These are phyloP conservation scores for Xanthoceras sorbifolium DNA, from an alignment of 345 rosid species.

Conservation along the genomic window DNA sequence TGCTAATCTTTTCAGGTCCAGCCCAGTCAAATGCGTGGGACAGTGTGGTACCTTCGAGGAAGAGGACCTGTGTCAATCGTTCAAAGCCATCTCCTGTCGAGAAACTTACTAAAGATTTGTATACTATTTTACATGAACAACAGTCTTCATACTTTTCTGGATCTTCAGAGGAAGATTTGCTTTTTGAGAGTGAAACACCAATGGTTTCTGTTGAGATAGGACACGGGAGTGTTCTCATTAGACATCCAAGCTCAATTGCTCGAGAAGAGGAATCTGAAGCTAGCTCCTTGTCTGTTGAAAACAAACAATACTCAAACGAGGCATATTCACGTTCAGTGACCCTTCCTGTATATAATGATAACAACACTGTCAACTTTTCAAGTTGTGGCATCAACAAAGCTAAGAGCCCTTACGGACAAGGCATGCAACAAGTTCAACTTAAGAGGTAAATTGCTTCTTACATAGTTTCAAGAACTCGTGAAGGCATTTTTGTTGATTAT, in stretches of 20 bases:
- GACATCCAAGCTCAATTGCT: conserved; percentile 74
- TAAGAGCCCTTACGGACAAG: conserved; percentile 44
- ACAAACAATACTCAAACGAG: conserved; percentile 56
- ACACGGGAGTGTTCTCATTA: conserved; percentile 90
- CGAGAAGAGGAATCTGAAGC: conserved; percentile 99
- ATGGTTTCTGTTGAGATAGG: conserved; percentile 98
- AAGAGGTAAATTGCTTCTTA: conserved; percentile 51
- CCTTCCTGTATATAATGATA: conserved; percentile 45
- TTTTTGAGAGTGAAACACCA: conserved; percentile 82
- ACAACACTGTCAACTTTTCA: conserved; percentile 32
- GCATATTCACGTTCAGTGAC: conserved; percentile 56
- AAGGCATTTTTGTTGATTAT: conserved; percentile 5
- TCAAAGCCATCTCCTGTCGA: conserved; percentile 87
- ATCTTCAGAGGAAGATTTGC: conserved; percentile 90
- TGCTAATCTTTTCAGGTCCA: conserved; percentile 60
- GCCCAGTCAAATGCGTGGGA: conserved; percentile 91
- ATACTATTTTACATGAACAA: conserved; percentile 89
- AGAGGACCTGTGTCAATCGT: conserved; percentile 83
- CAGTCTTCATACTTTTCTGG: conserved; percentile 89
- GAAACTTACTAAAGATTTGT: conserved; percentile 86
- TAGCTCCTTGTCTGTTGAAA: conserved; percentile 89
- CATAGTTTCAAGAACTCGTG: not conserved
- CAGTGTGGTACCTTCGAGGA: conserved; percentile 79
- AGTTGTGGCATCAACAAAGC: conserved; percentile 35
- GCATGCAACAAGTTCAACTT: conserved; percentile 56